These are phyloP conservation scores for Schizothecium vesticola DNA, from an alignment of 495 filamentous ascomycete genomes.

Conservation along the genomic window DNA sequence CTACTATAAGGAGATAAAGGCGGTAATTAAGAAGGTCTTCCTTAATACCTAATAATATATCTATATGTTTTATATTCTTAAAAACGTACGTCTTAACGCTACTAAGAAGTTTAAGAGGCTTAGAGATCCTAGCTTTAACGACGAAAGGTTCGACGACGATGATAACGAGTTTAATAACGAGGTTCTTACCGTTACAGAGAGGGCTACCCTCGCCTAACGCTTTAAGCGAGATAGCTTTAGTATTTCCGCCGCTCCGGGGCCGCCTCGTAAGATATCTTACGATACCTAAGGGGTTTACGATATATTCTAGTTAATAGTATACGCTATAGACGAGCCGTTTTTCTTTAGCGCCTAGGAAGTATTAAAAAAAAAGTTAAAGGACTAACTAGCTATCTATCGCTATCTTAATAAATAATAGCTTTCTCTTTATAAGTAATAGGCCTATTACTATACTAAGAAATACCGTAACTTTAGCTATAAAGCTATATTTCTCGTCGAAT, in stretches of 20 bases:
- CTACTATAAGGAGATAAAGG: not conserved
- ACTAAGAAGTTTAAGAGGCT: not conserved
- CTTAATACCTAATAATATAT: not conserved
- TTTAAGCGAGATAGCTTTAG: not conserved
- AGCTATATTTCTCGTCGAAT: no score
- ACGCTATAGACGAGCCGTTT: no score
- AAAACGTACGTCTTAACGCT: not conserved
- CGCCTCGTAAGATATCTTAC: not conserved
- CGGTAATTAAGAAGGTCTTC: not conserved
- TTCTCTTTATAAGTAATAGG: no score
- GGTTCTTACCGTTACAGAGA: not conserved
- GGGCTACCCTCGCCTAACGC: no score
- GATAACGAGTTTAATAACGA: not conserved
- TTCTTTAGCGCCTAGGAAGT: no score
- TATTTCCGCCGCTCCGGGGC: not conserved
- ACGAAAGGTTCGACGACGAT: not conserved
- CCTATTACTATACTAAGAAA: no score
- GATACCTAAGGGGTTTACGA: not conserved
- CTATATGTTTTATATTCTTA: conserved; percentile 1
- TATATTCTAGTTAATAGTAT: not conserved
- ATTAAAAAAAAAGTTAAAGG: no score
- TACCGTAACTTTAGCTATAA: no score
- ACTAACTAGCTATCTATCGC: no score
- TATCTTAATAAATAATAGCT: no score
- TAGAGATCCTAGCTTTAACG: not conserved